Conservation (phyloP, 225 moss, liverwort and hornwort species). For the Straminergon stramineum region DNA sequence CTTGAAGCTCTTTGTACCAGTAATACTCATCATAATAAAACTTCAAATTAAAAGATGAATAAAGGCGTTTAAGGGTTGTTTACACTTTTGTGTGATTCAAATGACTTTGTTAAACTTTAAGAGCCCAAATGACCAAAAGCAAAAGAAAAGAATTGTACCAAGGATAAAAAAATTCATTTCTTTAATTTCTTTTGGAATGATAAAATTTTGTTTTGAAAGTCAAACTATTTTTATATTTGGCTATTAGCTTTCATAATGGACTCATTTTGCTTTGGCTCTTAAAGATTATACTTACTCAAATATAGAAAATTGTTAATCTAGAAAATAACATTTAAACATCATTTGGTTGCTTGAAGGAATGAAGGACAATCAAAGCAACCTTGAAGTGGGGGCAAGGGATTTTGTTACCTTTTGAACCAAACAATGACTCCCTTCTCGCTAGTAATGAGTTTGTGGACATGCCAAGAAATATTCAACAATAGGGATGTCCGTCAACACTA, state of each 20-base stretch:
- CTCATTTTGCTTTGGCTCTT: no score
- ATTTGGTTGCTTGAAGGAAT: background rate
- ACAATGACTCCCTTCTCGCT: no score
- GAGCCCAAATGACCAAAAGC: background rate
- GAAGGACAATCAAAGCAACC: background rate
- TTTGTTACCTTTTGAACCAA: background rate
- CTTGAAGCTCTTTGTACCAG: accelerated
- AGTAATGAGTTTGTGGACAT: background rate
- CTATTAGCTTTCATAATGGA: no score
- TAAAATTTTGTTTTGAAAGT: background rate
- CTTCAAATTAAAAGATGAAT: no score
- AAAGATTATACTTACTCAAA: no score
- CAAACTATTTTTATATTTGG: background rate
- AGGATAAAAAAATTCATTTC: background rate
- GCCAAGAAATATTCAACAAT: background rate
- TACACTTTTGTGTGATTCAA: background rate
- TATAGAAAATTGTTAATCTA: no score
- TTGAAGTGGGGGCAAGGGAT: background rate
- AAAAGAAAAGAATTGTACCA: background rate
- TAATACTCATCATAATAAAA: no score
- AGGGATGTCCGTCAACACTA: accelerated
- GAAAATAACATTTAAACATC: background rate
- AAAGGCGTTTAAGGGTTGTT: background rate
- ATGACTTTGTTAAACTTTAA: background rate
- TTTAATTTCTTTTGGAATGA: background rate